Evolutionary conservation across 331 rosid species (phyloP).

Genomic region (Quercus phellos): DNA sequence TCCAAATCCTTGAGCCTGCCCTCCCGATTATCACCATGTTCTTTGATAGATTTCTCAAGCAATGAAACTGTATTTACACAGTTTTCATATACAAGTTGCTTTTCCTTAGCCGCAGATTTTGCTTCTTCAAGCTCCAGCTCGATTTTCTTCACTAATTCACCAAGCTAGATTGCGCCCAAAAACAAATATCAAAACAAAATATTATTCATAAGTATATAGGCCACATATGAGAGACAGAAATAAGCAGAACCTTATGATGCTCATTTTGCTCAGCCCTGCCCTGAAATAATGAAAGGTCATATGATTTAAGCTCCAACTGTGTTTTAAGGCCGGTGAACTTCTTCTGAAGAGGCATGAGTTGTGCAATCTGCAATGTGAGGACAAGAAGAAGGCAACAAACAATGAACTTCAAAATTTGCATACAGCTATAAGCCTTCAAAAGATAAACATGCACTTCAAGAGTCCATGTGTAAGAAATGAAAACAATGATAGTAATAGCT

Average conservation of each 20-base stretch:
- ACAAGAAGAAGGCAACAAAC: slow-evolving; percentile 18
- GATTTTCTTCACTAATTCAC: slow-evolving; percentile 79
- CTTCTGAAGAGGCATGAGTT: slow-evolving; percentile 76
- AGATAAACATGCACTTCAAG: background rate
- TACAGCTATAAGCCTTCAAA: background rate
- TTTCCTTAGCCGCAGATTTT: slow-evolving; percentile 59
- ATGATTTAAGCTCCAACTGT: slow-evolving; percentile 71
- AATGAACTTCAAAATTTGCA: background rate
- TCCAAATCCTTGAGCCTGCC: slow-evolving; percentile 78
- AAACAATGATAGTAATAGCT: background rate
- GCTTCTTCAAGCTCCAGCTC: slow-evolving; percentile 87
- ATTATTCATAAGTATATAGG: background rate
- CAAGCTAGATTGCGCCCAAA: slow-evolving; percentile 53
- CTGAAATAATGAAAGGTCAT: slow-evolving; percentile 83
- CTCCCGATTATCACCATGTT: slow-evolving; percentile 69
- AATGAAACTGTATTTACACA: slow-evolving; percentile 56
- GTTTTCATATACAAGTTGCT: slow-evolving; percentile 49
- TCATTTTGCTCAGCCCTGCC: slow-evolving; percentile 92
- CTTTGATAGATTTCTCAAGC: slow-evolving; percentile 88
- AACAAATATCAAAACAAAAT: background rate
- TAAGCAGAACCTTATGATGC: slow-evolving; percentile 76
- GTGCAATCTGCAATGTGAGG: slow-evolving; percentile 52
- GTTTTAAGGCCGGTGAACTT: slow-evolving; percentile 60
- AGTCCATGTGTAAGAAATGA: background rate
- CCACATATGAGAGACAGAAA: slow-evolving; percentile 8